Evolutionary conservation across 2,329 filamentous ascomycete species (phyloP), one percentile per base, ranked within the genome.

Genomic region (Akanthomyces uredinophilus): DNA sequence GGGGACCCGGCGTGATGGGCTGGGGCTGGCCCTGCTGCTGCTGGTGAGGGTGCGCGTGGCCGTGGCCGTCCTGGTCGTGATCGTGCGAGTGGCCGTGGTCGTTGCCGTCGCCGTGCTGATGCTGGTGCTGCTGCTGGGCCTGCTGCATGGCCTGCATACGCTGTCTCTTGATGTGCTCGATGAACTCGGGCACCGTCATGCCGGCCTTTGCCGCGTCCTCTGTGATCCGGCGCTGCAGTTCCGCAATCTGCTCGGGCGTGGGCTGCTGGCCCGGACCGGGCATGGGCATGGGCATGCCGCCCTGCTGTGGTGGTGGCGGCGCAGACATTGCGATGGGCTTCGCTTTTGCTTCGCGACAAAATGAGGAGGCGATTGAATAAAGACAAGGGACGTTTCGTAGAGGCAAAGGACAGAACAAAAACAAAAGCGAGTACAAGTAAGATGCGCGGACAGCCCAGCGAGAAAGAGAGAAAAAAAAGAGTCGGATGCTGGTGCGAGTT

Each of bases 141-240:
- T 77, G 75, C 60, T 82, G 75, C 63, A 78, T 79, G 65, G 76
- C 78, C 51, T 79, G 78, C 68, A 82, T 79, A 67, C 73, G 73
- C 69, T 87, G 83, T 68, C 78, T 79, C 73, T 85, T 86, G 69
- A 89, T 79, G 64, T 86, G 83, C 71, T 88, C 87, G 70, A 96
- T 84, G 73, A 96, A 96, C 75, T 96, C 83, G 50, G 89, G 91
- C 1, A 95, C 88, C 7, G 89, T 87, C 83, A 98, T 87, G 73
- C 93, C 93, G 66, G 88, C 85, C 77, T 90, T 92, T 70, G 90
- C 82, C 54, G 94, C 94, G 76, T 97, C 93, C 56, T 85, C 84
- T 54, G 89, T 88, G 50, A 97, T 79, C 75, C 95, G 89, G 69
- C 87, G 85, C 75, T 96, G 91, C 83, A 97, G 95, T 61, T 84